Evolutionary conservation across 2,329 filamentous ascomycete species (phyloP).

Genomic region (Tolypocladium guangdongense): DNA sequence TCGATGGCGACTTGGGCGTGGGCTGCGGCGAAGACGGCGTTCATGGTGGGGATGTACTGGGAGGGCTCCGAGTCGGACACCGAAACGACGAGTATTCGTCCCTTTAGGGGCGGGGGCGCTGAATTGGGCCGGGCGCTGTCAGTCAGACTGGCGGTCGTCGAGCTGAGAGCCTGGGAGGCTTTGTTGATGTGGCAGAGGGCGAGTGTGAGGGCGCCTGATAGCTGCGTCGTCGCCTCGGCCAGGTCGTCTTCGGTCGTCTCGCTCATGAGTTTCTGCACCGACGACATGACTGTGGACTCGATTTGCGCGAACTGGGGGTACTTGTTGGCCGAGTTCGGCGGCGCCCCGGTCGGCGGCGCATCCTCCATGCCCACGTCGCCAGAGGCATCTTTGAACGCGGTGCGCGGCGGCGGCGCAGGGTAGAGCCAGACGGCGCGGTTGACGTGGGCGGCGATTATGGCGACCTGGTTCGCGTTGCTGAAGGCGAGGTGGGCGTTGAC

Average conservation of each 20-base stretch:
- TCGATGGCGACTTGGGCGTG: slow-evolving; percentile 83
- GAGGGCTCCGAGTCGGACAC: slow-evolving; percentile 77
- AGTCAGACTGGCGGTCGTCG: slow-evolving; percentile 36
- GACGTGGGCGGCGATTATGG: slow-evolving; percentile 80
- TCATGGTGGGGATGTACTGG: slow-evolving; percentile 98
- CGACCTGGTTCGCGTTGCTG: slow-evolving; percentile 87
- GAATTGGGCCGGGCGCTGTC: slow-evolving; percentile 23
- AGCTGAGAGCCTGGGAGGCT: slow-evolving; percentile 52
- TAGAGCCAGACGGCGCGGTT: slow-evolving; percentile 86
- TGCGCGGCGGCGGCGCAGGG: slow-evolving; percentile 37
- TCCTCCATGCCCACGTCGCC: slow-evolving; percentile 50
- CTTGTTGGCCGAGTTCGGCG: slow-evolving; percentile 59
- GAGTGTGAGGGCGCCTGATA: slow-evolving; percentile 82
- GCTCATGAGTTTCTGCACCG: slow-evolving; percentile 62
- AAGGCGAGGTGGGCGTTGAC: slow-evolving; percentile 93
- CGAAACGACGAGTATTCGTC: slow-evolving; percentile 77
- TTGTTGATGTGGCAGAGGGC: slow-evolving; percentile 89
- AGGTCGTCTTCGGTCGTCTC: slow-evolving; percentile 56
- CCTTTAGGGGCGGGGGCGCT: slow-evolving; percentile 21
- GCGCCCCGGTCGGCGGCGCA: slow-evolving; percentile 25
- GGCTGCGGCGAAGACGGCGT: slow-evolving; percentile 90
- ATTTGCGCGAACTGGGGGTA: slow-evolving; percentile 86
- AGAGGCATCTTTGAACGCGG: slow-evolving; percentile 18
- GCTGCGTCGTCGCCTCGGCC: slow-evolving; percentile 67
- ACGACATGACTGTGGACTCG: slow-evolving; percentile 66